Evolutionary conservation across 2,329 filamentous ascomycete species (phyloP).

Genomic region (Neodidymelliopsis sp.): DNA sequence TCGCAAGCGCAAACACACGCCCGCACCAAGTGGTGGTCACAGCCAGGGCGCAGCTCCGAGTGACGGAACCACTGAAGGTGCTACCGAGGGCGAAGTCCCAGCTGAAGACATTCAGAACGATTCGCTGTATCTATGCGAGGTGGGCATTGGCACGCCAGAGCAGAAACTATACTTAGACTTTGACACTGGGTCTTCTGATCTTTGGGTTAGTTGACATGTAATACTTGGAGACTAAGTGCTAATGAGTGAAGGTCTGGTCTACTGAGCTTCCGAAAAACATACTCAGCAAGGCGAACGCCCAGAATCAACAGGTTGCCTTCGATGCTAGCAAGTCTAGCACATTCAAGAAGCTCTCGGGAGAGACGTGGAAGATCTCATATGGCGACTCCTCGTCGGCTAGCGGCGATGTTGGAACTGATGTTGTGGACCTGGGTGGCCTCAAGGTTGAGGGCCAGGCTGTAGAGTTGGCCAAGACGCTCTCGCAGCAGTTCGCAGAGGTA

Average conservation of each 20-base stretch:
- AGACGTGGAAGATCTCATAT: conserved; percentile 71
- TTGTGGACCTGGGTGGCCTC: conserved; percentile 68
- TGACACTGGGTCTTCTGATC: conserved; percentile 74
- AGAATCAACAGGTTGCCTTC: conserved; percentile 59
- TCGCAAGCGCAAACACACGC: conserved; percentile 21
- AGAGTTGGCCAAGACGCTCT: conserved; percentile 68
- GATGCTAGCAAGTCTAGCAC: conserved; percentile 68
- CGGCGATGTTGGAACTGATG: conserved; percentile 70
- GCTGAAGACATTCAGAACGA: conserved; percentile 74
- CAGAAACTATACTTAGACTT: conserved; percentile 70
- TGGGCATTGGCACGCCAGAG: conserved; percentile 69
- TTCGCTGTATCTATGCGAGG: conserved; percentile 68
- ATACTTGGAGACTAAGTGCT: neutral
- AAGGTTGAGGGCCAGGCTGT: conserved; percentile 68
- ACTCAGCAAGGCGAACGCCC: conserved; percentile 45
- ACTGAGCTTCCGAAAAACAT: conserved; percentile 62
- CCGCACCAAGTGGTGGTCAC: conserved; percentile 1
- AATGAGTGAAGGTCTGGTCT: conserved; percentile 68
- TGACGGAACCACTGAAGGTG: conserved; percentile 15
- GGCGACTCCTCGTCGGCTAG: conserved; percentile 73
- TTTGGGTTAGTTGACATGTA: conserved; percentile 65
- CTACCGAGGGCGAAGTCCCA: conserved; percentile 26
- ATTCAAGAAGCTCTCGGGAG: conserved; percentile 59
- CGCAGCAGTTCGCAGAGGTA: conserved; percentile 61
- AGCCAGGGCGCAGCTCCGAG: conserved; percentile 6